Conservation (phyloP, 1,284 basidiomycete genomes). For the Ustilago curta region DNA sequence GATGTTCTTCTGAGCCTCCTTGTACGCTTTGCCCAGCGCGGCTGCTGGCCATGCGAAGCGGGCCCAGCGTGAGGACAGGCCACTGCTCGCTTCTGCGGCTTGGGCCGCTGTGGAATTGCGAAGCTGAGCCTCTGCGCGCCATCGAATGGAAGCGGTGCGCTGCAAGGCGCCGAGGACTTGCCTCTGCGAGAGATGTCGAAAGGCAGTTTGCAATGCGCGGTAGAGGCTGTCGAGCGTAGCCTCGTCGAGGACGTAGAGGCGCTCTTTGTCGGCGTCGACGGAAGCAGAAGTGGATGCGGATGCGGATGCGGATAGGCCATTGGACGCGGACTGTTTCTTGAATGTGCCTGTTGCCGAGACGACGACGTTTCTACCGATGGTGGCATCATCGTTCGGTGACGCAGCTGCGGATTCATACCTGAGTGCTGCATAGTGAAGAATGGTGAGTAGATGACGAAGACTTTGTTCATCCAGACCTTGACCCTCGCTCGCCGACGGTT, state of each 20-base stretch:
- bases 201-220: conserved; percentile 30
- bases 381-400: conserved; percentile 13
- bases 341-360: conserved; percentile 39
- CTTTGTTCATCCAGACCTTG: conserved; percentile 50
- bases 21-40: conserved; percentile 49
- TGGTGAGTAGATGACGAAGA: conserved; percentile 35
- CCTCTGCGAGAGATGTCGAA: conserved; percentile 46
- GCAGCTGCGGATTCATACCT: not conserved
- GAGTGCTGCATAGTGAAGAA: conserved; percentile 50
- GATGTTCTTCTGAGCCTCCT: conserved; percentile 42
- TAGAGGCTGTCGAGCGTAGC: conserved; percentile 46
- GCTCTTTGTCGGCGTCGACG: not conserved
- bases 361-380: conserved; percentile 24
- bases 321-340: conserved; percentile 24
- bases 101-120: conserved; percentile 43
- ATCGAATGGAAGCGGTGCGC: conserved; percentile 58
- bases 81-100: conserved; percentile 27
- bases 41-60: conserved; percentile 53
- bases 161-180: conserved; percentile 51
- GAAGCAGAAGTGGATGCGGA: not conserved
- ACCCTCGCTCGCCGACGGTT: conserved; percentile 5
- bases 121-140: conserved; percentile 59
- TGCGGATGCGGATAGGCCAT: not conserved
- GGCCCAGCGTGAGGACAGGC: conserved; percentile 41
- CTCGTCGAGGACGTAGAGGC: conserved; percentile 32